Evolutionary conservation across 2,329 filamentous ascomycete genomes (phyloP), one percentile per base, ranked within the genome.

Genomic region (Claviceps citrina): DNA sequence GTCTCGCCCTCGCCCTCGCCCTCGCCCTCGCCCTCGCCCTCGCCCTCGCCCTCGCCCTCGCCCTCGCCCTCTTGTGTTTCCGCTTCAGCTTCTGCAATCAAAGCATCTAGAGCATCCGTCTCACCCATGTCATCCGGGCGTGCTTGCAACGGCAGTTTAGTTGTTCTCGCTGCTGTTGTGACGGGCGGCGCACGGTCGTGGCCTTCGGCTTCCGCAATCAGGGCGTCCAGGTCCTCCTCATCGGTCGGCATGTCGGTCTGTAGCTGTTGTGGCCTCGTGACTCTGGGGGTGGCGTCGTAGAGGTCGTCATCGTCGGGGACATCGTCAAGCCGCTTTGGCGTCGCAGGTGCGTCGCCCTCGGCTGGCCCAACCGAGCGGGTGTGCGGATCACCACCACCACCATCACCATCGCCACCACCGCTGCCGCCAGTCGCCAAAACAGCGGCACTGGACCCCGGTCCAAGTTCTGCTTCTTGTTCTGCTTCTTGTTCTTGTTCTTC

Each of bases 241-340:
- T 71, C 68, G 7, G n/a, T n/a, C n/a, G n/a, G n/a, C n/a, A n/a
- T n/a, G n/a, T 71, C 68, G 1, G 53, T 52, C 9, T 43, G 47
- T 13, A 55, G 9, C 49, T 7, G 15, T n/a, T 18, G 24, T 46
- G 18, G 30, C 4, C 33, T 24, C 16, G 48, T 10, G 47, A 47
- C 24, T 49, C 40, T 30, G 3, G 72, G 72, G 2, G 72, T 76
- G 3, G 68, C 69, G 41, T 60, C 62, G 52, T 78, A 78, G 5
- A 77, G 54, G 41, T 75, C 70, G 2, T 68, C 66, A 0, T 64
- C 63, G n/a, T 65, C 64, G 2, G 47, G 46, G 3, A 50, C 43
- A 15, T 49, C 51, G 19, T 35, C 13, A 31, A 43, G 39, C 56
- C 15, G 35, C 7, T 36, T 18, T 24, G 50, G 54, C 24, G 54